These are phyloP conservation scores for Austropuccinia psidii DNA, from an alignment of 1,284 basidiomycete species.

Conservation along the genomic window DNA sequence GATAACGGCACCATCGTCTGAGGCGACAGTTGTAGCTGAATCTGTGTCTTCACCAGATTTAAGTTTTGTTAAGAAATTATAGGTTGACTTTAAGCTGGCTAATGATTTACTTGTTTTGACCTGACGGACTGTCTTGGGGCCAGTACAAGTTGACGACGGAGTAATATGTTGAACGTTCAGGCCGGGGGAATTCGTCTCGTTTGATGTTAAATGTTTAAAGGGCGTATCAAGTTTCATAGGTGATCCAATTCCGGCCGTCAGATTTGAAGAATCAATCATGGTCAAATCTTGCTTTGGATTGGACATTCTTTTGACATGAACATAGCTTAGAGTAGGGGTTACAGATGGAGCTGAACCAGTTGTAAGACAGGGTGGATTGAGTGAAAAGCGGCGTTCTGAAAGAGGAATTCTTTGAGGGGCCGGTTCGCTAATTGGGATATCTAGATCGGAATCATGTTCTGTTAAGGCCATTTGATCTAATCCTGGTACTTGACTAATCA, in stretches of 20 bases:
- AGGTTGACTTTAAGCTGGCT: constrained; percentile 26
- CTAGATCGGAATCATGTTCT: not conserved
- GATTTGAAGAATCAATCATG: constrained; percentile 29
- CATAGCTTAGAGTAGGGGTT: constrained; percentile 33
- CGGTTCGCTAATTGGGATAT: not conserved
- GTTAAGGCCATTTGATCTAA: not conserved
- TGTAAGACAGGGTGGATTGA: constrained; percentile 23
- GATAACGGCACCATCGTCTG: not conserved
- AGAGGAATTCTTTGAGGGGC: constrained; percentile 7
- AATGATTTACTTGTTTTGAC: constrained; percentile 33
- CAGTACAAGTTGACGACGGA: not conserved
- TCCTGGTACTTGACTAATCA: not conserved
- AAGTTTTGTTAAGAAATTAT: constrained; percentile 12
- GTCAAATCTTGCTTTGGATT: constrained; percentile 17
- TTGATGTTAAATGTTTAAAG: constrained; percentile 24
- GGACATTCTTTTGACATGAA: constrained; percentile 22
- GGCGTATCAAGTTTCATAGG: constrained; percentile 37
- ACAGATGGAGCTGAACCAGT: constrained; percentile 22
- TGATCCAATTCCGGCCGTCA: constrained; percentile 32
- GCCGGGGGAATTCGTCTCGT: not conserved
- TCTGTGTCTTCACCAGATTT: constrained; percentile 16
- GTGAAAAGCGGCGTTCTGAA: constrained; percentile 12
- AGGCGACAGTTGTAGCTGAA: not conserved
- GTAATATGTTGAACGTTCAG: not conserved
- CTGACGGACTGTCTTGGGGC: constrained; percentile 1